These are phyloP conservation scores for Penium margaritaceum DNA, from an alignment of 139 green algal genomes.

Conservation along the genomic window DNA sequence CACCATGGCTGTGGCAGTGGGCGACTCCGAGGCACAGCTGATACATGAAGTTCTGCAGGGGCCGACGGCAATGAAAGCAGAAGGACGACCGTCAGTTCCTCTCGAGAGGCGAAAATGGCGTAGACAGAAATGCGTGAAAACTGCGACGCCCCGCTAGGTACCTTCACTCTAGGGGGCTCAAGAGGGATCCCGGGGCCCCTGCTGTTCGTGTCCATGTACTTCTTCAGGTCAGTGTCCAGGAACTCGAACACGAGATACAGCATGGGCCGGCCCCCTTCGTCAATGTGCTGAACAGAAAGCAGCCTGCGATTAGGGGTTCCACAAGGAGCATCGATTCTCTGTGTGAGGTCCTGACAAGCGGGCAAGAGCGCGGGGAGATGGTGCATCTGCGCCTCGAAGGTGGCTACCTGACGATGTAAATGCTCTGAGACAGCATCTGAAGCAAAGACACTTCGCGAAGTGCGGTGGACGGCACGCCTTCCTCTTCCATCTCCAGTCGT, in stretches of 20 bases:
- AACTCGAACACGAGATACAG: slow-evolving; percentile 98
- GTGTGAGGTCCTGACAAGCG: background rate
- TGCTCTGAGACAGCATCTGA: slow-evolving; percentile 78
- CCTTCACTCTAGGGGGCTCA: slow-evolving; percentile 38
- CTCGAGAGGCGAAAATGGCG: too few relatives aligned
- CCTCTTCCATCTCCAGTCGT: slow-evolving; percentile 93
- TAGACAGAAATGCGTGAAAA: too few relatives aligned
- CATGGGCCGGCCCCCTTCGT: slow-evolving; percentile 89
- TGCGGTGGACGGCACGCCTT: slow-evolving; percentile 91
- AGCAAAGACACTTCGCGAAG: slow-evolving; percentile 93
- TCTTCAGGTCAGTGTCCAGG: slow-evolving; percentile 94
- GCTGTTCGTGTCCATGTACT: slow-evolving; percentile 91
- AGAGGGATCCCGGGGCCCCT: slow-evolving; percentile 58
- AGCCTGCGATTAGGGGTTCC: slow-evolving; percentile 61
- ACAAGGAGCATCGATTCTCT: background rate
- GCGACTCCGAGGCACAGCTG: slow-evolving; percentile 88
- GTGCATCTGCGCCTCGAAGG: too few relatives aligned
- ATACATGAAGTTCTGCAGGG: slow-evolving; percentile 89
- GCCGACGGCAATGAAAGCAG: too few relatives aligned
- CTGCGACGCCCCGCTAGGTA: too few relatives aligned
- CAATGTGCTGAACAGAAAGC: slow-evolving; percentile 86
- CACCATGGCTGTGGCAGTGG: slow-evolving; percentile 88
- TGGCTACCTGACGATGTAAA: slow-evolving; percentile 65
- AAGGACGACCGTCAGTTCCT: too few relatives aligned
- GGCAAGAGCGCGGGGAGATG: too few relatives aligned